A percentile compares a stretch with the other conserved stretches of the same genome.
Evolutionary conservation across 148 eudicot species (phyloP).

Genomic region (Fagopyrum tataricum): DNA sequence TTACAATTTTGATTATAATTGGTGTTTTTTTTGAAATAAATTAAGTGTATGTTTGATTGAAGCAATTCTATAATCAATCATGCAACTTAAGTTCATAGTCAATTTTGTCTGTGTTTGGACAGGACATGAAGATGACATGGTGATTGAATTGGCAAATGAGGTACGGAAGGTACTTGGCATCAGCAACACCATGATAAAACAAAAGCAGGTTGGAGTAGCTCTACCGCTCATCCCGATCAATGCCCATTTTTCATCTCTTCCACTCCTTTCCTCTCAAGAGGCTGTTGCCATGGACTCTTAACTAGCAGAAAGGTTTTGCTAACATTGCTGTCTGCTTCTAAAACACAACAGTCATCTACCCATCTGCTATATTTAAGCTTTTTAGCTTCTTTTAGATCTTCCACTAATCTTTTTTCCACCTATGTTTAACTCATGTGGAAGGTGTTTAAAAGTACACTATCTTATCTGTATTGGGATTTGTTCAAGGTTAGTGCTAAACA

Average conservation of each 20-base stretch:
- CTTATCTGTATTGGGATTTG: too few relatives aligned
- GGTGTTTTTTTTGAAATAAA: background rate
- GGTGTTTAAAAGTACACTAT: too few relatives aligned
- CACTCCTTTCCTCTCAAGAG: slow-evolving; percentile 42
- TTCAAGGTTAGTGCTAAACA: too few relatives aligned
- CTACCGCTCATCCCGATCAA: slow-evolving; percentile 30
- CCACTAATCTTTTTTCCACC: too few relatives aligned
- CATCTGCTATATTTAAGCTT: too few relatives aligned
- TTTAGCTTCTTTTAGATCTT: too few relatives aligned
- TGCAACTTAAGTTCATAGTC: too few relatives aligned
- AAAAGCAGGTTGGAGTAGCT: slow-evolving; percentile 27
- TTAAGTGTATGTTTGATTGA: too few relatives aligned
- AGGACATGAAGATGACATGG: slow-evolving; percentile 85
- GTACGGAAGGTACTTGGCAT: slow-evolving; percentile 71
- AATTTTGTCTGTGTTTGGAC: slow-evolving; percentile 6
- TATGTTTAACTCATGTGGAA: too few relatives aligned
- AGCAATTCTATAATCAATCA: too few relatives aligned
- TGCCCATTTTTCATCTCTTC: slow-evolving; percentile 45
- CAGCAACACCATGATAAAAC: slow-evolving; percentile 16
- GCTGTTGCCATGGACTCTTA: slow-evolving; percentile 64
- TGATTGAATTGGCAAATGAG: slow-evolving; percentile 81
- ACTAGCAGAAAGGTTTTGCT: background rate
- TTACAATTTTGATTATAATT: background rate
- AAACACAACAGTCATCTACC: too few relatives aligned
- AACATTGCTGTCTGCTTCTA: background rate